A percentile compares a stretch with the other conserved stretches of the same genome.
Conservation (phyloP, 805 yeast genomes). For the Cyberlindnera mississippiensis region DNA sequence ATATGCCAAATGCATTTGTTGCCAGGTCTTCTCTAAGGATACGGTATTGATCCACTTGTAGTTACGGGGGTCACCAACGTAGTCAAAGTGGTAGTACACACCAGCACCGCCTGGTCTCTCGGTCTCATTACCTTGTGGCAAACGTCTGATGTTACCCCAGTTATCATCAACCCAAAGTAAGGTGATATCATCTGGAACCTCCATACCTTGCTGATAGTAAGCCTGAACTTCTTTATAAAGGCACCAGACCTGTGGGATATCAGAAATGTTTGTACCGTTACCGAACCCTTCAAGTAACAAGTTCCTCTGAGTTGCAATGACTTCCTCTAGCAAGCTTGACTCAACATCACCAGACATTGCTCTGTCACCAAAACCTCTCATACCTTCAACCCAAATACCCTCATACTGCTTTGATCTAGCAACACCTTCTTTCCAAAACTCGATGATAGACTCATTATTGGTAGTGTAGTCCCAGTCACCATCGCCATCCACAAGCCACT, state of each 20-base stretch:
- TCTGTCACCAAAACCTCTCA: slow-evolving; percentile 14
- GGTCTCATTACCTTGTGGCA: slow-evolving; percentile 12
- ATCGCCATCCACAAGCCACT: slow-evolving; percentile 11
- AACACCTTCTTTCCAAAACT: slow-evolving; percentile 13
- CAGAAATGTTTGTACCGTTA: slow-evolving; percentile 8
- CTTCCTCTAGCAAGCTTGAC: slow-evolving; percentile 8
- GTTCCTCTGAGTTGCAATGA: slow-evolving; percentile 9
- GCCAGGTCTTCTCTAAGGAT: slow-evolving; percentile 14
- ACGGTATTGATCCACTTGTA: slow-evolving; percentile 16
- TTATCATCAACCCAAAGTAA: slow-evolving; percentile 15
- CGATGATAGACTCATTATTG: slow-evolving; percentile 11
- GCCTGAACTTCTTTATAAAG: slow-evolving; percentile 14
- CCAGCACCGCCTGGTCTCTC: slow-evolving; percentile 14
- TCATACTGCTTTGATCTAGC: slow-evolving; percentile 9
- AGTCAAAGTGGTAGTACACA: slow-evolving; percentile 16
- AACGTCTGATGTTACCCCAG: slow-evolving; percentile 16
- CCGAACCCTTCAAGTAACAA: slow-evolving; percentile 9
- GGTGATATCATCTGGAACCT: slow-evolving; percentile 12
- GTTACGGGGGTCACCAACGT: slow-evolving; percentile 15
- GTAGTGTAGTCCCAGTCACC: slow-evolving; percentile 17
- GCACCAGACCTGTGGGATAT: slow-evolving; percentile 15
- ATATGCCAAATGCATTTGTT: slow-evolving; percentile 15
- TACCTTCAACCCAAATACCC: slow-evolving; percentile 15
- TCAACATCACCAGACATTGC: slow-evolving; percentile 12
- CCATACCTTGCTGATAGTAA: slow-evolving; percentile 11